Evolutionary conservation across 2,329 filamentous ascomycete species (phyloP).

Genomic region (Alternaria brassicae): DNA sequence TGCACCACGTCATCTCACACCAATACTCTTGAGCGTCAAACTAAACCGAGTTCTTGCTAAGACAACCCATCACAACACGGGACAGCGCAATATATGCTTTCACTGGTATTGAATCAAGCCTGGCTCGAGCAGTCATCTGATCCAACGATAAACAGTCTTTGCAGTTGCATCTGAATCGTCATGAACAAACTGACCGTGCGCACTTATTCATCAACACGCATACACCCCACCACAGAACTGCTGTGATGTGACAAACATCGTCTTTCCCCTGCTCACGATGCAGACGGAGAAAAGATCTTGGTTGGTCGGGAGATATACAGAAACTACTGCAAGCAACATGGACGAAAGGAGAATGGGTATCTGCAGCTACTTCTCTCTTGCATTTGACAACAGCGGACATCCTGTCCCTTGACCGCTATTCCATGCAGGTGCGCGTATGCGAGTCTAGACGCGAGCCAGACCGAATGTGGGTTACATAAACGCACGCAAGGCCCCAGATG

Average conservation of each 20-base stretch:
- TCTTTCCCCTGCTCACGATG: neutral
- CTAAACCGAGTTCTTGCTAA: neutral
- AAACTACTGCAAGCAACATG: conserved; percentile 2
- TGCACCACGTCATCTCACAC: conserved; percentile 4
- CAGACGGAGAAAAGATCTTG: neutral
- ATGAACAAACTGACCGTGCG: neutral
- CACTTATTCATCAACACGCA: neutral
- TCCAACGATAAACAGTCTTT: neutral
- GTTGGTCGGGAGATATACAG: conserved; percentile 4
- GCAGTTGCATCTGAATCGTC: neutral
- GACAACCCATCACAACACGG: neutral
- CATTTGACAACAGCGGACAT: conserved; percentile 5
- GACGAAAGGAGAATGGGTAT: conserved; percentile 1
- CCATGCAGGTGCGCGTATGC: conserved; percentile 18
- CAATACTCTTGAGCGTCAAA: conserved; percentile 1
- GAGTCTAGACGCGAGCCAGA: neutral
- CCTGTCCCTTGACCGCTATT: conserved; percentile 21
- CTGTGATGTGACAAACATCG: neutral
- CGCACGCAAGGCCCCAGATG: conserved; percentile 9
- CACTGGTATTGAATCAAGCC: neutral
- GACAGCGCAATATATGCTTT: neutral
- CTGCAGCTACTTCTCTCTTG: conserved; percentile 14
- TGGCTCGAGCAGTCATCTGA: neutral
- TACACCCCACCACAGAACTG: neutral
- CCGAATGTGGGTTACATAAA: conserved; percentile 5